Percentiles rank a stretch among this genome's conserved stretches.
Conservation (phyloP, 2,329 filamentous ascomycete genomes). For the Cordyceps pruinosa region DNA sequence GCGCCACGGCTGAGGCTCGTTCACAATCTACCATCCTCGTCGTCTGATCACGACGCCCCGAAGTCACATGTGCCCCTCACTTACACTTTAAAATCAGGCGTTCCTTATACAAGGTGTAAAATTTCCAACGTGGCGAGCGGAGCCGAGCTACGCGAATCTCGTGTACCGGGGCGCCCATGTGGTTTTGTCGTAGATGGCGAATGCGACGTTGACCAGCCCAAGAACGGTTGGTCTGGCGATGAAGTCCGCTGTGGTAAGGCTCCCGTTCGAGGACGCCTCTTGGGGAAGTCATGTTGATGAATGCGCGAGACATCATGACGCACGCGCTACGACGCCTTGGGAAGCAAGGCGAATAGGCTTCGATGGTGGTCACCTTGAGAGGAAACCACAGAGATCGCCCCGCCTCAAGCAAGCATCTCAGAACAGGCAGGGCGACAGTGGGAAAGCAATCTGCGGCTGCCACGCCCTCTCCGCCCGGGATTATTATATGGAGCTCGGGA, state of each 20-base stretch:
- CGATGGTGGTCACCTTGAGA: not conserved
- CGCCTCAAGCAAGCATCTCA: not conserved
- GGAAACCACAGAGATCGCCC: not conserved
- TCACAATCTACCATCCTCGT: not conserved
- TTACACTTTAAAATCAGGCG: not conserved
- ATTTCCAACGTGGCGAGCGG: conserved; percentile 3
- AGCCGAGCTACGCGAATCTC: conserved; percentile 10
- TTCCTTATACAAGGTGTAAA: not conserved
- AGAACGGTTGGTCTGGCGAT: not conserved
- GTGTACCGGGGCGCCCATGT: not conserved
- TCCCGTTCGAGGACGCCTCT: not conserved
- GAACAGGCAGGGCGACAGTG: not conserved
- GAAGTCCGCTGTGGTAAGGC: not conserved
- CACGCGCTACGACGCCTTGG: not conserved
- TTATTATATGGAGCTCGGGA: conserved; percentile 1
- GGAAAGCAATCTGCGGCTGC: not conserved
- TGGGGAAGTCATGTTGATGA: not conserved
- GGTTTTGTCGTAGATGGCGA: not conserved
- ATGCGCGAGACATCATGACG: not conserved
- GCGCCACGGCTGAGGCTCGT: not conserved
- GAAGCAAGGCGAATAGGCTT: not conserved
- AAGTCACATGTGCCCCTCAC: not conserved
- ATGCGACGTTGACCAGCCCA: not conserved
- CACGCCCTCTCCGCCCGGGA: not conserved
- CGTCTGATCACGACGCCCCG: not conserved